Base-by-base conservation (phyloP, 306 rosid species). In the Rubus idaeus region DNA sequence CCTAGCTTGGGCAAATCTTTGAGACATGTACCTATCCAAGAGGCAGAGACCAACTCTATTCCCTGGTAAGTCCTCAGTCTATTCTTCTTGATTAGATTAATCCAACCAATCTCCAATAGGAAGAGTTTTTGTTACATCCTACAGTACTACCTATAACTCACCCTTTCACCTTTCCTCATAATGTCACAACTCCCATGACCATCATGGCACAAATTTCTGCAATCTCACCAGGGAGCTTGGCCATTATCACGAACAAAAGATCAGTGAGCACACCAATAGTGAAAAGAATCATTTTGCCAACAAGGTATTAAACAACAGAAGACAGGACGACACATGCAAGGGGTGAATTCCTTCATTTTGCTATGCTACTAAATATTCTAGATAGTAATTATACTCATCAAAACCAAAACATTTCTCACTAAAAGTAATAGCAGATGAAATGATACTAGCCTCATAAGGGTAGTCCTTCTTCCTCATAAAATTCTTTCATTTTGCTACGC, bases 401-500 rank as follows among this genome's bases (percentile, higher is more conserved):
- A 77, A 20, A 13, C 21, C 51, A 58, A 56, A 49, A 44, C 9
- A 21, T 42, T 61, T 73, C 73, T 35, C 73, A 74, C 62, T 62
- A 51, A 61, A 56, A 46, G 37, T 26, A 58, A 72, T 51, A 42
- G 71, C 53, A 52, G 11, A 51, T 49, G 61, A 46, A 18, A 44
- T 11, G 41, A 71, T 65, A 84, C 88, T 81, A 39, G 83, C 98
- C 97, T 95, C 98, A 70, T 84, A 90, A 13, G 99, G 97, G 84
- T 95, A 95, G 79, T 90, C 96, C 89, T 92, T 95, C 90, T 82
- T 92, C 84, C 79, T 83, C 90, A 95, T 45, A 68, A 92, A 90
- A 84, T 89, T 90, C 26, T 23, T 23, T 23, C 26, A 23, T 1
- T 23, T 23, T 23, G 26, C 26, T 23, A 23, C 26, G 26, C 26